A percentile compares a stretch with the other conserved stretches of the same genome.
Conservation (phyloP, 495 filamentous ascomycete species). For the Parachaetomium inaequale region DNA sequence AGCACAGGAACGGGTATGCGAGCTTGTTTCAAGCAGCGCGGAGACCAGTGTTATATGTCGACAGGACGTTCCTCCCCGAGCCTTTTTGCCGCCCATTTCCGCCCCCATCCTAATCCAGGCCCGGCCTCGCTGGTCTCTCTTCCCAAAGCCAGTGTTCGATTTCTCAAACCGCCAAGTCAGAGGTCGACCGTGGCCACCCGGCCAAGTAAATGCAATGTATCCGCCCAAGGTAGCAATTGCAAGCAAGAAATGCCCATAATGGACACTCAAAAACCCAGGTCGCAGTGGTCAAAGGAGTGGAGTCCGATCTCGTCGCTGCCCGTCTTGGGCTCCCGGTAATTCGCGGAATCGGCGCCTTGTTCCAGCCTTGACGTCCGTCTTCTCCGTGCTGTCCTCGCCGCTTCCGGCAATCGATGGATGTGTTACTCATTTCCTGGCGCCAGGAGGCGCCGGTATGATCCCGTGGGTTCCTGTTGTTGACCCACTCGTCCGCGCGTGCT, state of each 20-base stretch:
- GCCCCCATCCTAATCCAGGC: neutral
- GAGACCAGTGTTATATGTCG: neutral
- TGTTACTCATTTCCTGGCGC: neutral
- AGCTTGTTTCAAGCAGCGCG: neutral
- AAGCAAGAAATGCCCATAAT: constrained; percentile 3
- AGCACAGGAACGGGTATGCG: neutral
- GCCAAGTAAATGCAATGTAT: constrained; percentile 9
- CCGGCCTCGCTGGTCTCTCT: neutral
- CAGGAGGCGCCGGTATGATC: neutral
- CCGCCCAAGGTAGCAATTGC: neutral
- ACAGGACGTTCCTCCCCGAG: neutral
- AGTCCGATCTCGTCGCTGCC: neutral
- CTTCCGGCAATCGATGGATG: neutral
- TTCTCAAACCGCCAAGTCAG: neutral
- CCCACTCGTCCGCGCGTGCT: neutral
- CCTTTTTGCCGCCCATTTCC: neutral
- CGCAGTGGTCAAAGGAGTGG: constrained; percentile 4
- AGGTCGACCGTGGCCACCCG: neutral
- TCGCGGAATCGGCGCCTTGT: neutral
- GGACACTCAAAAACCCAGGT: neutral
- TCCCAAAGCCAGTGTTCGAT: neutral
- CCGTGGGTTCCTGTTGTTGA: neutral
- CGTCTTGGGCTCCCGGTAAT: neutral
- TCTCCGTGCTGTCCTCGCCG: neutral
- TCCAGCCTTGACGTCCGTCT: neutral